These are phyloP conservation scores for Cyclostephanos tholiformis DNA, from an alignment of 108 stramenopile genomes.

Conservation along the genomic window DNA sequence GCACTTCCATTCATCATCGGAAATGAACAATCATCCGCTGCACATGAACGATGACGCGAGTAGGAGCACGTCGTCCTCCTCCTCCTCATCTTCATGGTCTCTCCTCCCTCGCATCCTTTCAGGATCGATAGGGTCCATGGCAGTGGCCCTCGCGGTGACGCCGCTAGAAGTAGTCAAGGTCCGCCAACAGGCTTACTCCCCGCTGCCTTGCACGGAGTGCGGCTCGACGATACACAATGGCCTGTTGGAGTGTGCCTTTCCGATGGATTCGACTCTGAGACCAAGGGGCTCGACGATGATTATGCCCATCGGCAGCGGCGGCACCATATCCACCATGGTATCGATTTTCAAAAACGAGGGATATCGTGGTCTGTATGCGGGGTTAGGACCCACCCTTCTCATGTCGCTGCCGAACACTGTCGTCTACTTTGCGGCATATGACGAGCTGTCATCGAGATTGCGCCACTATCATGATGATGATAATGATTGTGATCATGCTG, in stretches of 20 bases:
- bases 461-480: constrained; percentile 1
- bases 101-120: constrained; percentile 52
- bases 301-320: constrained; percentile 9
- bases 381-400: constrained; percentile 73
- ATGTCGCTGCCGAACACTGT: constrained; percentile 90
- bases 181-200: constrained; percentile 69
- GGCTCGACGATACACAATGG: constrained; percentile 65
- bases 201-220: constrained; percentile 33
- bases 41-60: no score
- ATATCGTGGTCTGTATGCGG: constrained; percentile 74
- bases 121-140: constrained; percentile 65
- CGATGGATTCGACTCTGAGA: constrained; percentile 26
- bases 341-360: constrained; percentile 72
- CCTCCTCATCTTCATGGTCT: constrained; percentile 6
- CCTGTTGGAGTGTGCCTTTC: constrained; percentile 25
- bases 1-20: no score
- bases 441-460: constrained; percentile 54
- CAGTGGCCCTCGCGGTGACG: constrained; percentile 63
- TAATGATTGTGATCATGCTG: not conserved
- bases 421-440: constrained; percentile 91
- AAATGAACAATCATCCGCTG: no score
- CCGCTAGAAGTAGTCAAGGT: constrained; percentile 84
- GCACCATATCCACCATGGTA: constrained; percentile 54
- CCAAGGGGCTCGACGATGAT: not conserved
- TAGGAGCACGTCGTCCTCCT: not conserved